Percentiles rank a stretch among this genome's conserved stretches.
Conservation (phyloP, 306 rosid genomes). For the Erythrophleum fordii region DNA sequence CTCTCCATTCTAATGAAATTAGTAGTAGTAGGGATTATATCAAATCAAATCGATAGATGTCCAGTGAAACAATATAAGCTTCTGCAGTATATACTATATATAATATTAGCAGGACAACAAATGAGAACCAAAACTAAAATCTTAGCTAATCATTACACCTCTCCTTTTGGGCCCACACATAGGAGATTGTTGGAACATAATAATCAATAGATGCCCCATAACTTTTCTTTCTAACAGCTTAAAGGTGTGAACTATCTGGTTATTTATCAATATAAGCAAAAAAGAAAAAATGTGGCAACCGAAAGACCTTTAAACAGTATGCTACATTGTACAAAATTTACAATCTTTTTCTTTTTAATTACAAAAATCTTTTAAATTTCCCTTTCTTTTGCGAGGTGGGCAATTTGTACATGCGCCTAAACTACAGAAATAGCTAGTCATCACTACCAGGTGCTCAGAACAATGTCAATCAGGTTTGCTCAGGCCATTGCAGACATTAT, state of each 20-base stretch:
- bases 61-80: slow-evolving; percentile 21
- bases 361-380: too few relatives aligned
- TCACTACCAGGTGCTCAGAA: too few relatives aligned
- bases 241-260: slow-evolving; percentile 11
- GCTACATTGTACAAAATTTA: too few relatives aligned
- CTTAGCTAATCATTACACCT: slow-evolving; percentile 14
- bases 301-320: too few relatives aligned
- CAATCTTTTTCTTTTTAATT: too few relatives aligned
- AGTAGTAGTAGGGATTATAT: slow-evolving; percentile 15
- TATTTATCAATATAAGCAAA: background rate
- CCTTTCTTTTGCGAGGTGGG: too few relatives aligned
- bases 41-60: slow-evolving; percentile 29
- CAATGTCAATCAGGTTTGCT: too few relatives aligned
- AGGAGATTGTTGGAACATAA: background rate
- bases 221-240: slow-evolving; percentile 1
- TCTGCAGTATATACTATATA: background rate
- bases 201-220: background rate
- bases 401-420: too few relatives aligned
- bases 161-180: slow-evolving; percentile 14
- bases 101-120: slow-evolving; percentile 1
- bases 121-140: slow-evolving; percentile 24
- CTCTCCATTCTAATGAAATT: slow-evolving; percentile 60
- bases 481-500: too few relatives aligned
- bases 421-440: too few relatives aligned
- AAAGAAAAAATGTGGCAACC: too few relatives aligned